Conservation (phyloP, 139 green algal species). For the Chlorella sorokiniana region DNA sequence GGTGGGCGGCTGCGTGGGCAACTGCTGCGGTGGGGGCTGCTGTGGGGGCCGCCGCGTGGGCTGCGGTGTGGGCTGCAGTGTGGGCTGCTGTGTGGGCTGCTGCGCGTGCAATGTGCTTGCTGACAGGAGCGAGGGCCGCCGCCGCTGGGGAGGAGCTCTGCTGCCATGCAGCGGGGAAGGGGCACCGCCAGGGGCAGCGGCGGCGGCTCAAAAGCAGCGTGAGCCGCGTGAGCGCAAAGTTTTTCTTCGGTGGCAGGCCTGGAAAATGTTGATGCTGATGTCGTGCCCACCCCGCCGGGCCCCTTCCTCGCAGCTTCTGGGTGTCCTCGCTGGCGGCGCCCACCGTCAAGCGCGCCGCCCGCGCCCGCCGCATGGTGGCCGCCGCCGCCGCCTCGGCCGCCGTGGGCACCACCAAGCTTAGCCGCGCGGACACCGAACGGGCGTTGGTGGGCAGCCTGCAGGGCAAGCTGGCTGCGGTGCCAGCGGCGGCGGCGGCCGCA, state of each 20-base stretch:
- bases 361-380: slow-evolving; percentile 1
- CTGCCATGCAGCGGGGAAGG: no score
- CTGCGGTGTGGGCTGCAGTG: no score
- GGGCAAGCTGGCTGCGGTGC: not conserved
- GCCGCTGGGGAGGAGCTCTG: no score
- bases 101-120: no score
- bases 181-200: no score
- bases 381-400: slow-evolving; percentile 18
- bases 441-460: slow-evolving; percentile 14
- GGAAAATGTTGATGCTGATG: not conserved
- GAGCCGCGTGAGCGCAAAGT: no score
- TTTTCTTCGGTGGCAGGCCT: no score
- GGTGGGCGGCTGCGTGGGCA: slow-evolving; percentile 40
- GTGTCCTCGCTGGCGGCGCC: slow-evolving; percentile 28
- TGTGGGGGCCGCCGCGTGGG: not conserved
- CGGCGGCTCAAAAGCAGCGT: no score
- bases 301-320: slow-evolving; percentile 41
- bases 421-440: not conserved
- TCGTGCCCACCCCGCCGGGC: slow-evolving; percentile 57
- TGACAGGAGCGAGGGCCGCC: no score
- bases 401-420: slow-evolving; percentile 6
- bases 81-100: no score
- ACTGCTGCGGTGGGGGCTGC: no score
- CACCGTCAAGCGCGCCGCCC: slow-evolving; percentile 11
- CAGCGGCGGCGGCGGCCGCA: not conserved